Percentiles rank a stretch among this genome's conserved stretches.
These are phyloP conservation scores for Phalaenopsis equestris DNA, from an alignment of 106 monocot genomes.

Conservation along the genomic window DNA sequence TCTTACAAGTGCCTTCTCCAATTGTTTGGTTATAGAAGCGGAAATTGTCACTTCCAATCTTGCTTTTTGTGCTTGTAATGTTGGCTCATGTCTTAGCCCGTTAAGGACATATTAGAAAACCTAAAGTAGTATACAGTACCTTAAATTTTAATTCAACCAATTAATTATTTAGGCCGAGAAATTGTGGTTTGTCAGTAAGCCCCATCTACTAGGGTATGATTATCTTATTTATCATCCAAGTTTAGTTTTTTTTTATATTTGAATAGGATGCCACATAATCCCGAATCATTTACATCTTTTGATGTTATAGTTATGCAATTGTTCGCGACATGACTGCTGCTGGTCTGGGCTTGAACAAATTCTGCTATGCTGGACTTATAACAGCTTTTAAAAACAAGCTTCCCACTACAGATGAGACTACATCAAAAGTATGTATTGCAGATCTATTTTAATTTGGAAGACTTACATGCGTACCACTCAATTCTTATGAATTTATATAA, in stretches of 20 bases:
- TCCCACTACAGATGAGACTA: conserved; percentile 59
- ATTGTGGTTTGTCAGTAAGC: background rate
- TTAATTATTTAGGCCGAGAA: background rate
- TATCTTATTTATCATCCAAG: background rate
- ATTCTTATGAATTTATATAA: too few relatives aligned
- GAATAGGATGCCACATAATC: background rate
- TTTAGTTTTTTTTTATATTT: conserved; percentile 1
- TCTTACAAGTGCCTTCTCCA: background rate
- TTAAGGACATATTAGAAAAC: background rate
- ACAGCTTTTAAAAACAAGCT: conserved; percentile 77
- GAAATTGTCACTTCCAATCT: background rate
- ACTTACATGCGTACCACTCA: too few relatives aligned
- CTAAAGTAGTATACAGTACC: background rate
- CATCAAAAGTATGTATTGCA: conserved; percentile 43
- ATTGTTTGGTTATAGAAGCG: background rate
- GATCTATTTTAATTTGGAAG: background rate
- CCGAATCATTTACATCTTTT: conserved; percentile 5
- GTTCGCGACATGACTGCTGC: conserved; percentile 99
- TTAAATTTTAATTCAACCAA: background rate
- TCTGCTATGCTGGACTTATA: conserved; percentile 97
- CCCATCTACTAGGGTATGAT: background rate
- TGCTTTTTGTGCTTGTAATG: background rate
- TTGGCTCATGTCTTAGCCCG: background rate
- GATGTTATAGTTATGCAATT: conserved; percentile 55
- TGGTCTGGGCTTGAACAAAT: conserved; percentile 89